Evolutionary conservation across 2,329 filamentous ascomycete species (phyloP).

Genomic region (Aspergillus melleus): DNA sequence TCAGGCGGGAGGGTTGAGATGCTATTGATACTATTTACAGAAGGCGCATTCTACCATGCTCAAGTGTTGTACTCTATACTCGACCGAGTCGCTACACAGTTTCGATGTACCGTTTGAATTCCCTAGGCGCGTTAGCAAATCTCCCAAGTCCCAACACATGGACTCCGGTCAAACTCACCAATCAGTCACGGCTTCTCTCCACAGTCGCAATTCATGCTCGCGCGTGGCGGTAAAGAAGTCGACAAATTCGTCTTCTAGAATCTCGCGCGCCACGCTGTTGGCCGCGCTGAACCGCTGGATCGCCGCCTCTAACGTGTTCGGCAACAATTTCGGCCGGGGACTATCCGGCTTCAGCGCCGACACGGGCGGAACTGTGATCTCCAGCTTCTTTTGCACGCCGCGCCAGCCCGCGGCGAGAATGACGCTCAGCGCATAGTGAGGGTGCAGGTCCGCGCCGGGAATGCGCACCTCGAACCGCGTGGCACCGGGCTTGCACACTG

Average conservation of each 20-base stretch:
- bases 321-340: constrained; percentile 48
- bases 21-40: neutral
- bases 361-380: constrained; percentile 77
- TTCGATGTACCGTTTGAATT: constrained; percentile 74
- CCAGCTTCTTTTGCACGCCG: constrained; percentile 85
- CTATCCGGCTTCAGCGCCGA: constrained; percentile 70
- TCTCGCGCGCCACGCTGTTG: constrained; percentile 82
- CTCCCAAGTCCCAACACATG: neutral
- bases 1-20: too few species aligned
- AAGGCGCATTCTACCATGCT: too few species aligned
- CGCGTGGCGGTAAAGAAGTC: constrained; percentile 92
- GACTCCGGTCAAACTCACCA: constrained; percentile 62
- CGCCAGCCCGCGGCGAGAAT: constrained; percentile 90
- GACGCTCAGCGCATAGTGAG: constrained; percentile 79
- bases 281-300: constrained; percentile 71
- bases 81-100: constrained; percentile 51
- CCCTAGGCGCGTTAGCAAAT: constrained; percentile 45
- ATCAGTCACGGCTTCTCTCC: constrained; percentile 93
- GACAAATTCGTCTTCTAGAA: constrained; percentile 90
- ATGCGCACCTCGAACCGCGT: constrained; percentile 27
- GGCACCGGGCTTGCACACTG: constrained; percentile 72
- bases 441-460: constrained; percentile 78
- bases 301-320: constrained; percentile 81
- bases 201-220: constrained; percentile 82
- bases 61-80: neutral